Conservation (phyloP, 2,329 filamentous ascomycete genomes). For the Chrysoporthe cubensis region DNA sequence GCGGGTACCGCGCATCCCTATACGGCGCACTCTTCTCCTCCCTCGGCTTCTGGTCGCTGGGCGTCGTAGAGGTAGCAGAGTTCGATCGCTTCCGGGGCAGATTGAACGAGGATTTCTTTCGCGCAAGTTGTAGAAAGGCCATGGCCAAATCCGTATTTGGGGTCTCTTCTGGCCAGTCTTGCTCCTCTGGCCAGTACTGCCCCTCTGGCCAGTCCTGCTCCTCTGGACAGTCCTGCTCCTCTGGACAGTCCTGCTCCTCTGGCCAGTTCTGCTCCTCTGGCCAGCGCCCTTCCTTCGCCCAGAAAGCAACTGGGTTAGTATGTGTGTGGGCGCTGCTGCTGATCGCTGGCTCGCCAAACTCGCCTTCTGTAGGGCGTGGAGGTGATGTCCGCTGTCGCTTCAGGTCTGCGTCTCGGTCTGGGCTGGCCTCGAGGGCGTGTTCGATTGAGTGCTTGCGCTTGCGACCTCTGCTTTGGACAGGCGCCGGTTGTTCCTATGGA, state of each 20-base stretch:
- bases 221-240: no score
- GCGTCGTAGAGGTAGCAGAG: conserved; percentile 33
- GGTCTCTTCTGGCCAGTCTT: no score
- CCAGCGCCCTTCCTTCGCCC: conserved; percentile 13
- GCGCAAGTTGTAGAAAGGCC: no score
- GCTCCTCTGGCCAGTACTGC: no score
- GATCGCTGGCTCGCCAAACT: background rate
- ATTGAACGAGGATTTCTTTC: background rate
- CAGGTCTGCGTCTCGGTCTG: background rate
- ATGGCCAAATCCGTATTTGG: no score
- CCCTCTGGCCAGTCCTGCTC: no score
- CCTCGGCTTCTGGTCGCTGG: conserved; percentile 43
- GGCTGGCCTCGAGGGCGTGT: background rate
- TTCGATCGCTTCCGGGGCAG: conserved; percentile 24
- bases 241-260: background rate
- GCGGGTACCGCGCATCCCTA: conserved; percentile 40
- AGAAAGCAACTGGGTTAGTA: conserved; percentile 7
- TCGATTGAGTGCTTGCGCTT: background rate
- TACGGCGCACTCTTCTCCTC: conserved; percentile 45
- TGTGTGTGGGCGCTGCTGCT: background rate
- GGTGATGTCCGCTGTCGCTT: background rate
- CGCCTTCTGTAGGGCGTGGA: background rate
- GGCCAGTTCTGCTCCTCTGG: conserved; percentile 28
- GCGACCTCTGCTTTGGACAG: background rate
- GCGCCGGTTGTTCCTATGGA: background rate